Evolutionary conservation across 169 alveolate genomes (phyloP).

Genomic region (Plasmodium ovale): DNA sequence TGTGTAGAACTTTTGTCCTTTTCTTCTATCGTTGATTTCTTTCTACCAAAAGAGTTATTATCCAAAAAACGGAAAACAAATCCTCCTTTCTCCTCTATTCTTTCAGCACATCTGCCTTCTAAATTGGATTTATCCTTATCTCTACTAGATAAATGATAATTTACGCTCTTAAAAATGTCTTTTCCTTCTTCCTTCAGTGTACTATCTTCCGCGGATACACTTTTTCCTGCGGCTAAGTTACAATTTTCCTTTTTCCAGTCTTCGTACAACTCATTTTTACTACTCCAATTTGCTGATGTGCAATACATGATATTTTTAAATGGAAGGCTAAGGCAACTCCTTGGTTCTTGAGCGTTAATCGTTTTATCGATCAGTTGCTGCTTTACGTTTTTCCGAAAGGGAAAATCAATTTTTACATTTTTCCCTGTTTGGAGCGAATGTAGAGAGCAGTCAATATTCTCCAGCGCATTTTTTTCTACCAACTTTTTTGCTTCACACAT

Average conservation of each 20-base stretch:
- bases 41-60: neutral
- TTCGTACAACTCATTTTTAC: slow-evolving; percentile 5
- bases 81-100: neutral
- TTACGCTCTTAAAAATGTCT: neutral
- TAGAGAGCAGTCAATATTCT: neutral
- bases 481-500: neutral
- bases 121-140: neutral
- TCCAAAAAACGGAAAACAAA: neutral
- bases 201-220: neutral
- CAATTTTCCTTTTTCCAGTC: neutral
- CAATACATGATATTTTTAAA: neutral
- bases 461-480: neutral
- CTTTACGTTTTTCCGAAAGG: neutral
- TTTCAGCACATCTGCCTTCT: neutral
- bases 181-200: slow-evolving; percentile 1
- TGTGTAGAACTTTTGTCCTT: slow-evolving; percentile 7
- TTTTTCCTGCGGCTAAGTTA: neutral
- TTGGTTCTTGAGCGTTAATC: neutral
- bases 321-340: neutral
- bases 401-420: neutral
- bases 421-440: neutral
- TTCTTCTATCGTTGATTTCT: too few relatives aligned
- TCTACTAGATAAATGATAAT: neutral
- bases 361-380: neutral
- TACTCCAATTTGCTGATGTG: slow-evolving; percentile 8